Evolutionary conservation across 768 basidiomycete species (phyloP), one percentile per base, ranked within the genome.

Genomic region (Lactarius sanguifluus): DNA sequence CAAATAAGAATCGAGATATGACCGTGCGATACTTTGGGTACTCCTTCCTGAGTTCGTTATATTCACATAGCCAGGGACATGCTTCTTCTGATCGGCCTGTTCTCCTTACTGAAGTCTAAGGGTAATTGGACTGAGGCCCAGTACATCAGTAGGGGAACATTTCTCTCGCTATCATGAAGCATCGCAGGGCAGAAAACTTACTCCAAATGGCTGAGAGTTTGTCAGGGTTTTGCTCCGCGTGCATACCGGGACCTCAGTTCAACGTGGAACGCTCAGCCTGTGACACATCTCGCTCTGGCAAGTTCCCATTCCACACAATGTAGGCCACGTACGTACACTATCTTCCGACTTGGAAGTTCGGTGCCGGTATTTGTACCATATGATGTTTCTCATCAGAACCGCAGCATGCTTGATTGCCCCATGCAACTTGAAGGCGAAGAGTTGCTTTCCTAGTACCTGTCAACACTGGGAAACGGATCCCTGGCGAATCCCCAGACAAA

Each of bases 61-160:
- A 34, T 67, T 67, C 66, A 57, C 66, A 64, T 58, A 55, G 62
- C 57, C 52, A 59, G 55, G 52, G 65, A 62, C 55, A 32, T 34
- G 43, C 3, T 13, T 6, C 52, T 63, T 63, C 34, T 67, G 66
- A 64, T 64, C 66, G 41, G 62, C 16, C 54, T 64, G 23, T 25
- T 34, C 45, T 28, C 20, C 16, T 34, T 32, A 43, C 12, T 20
- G 66, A 59, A 41, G 52, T 38, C 30, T 2, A 9, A 13, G 30
- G 62, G n/a, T 18, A 54, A 23, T 62, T 58, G 40, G 32, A 25
- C 59, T 43, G 30, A 32, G 32, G 32, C 41, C 30, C 30, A 41
- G 28, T n/a, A 25, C 6, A 13, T 30, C 36, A 43, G 32, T 15
- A 40, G 18, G 13, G 9, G 40, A 43, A 34, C 9, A 23, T 47